These are phyloP conservation scores for Colletotrichum lini DNA, from an alignment of 2,329 filamentous ascomycete genomes.

Conservation along the genomic window DNA sequence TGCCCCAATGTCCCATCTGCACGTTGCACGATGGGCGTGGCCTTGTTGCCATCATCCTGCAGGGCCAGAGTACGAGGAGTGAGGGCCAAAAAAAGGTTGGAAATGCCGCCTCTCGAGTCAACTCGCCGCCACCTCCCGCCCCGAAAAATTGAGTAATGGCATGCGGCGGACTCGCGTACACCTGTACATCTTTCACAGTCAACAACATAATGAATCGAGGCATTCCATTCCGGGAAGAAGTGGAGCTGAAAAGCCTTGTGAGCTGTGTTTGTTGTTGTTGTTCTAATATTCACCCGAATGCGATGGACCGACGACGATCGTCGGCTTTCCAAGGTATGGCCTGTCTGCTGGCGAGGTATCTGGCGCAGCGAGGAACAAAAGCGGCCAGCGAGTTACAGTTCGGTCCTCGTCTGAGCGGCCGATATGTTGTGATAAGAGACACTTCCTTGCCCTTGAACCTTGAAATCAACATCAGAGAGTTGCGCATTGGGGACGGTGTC, in stretches of 20 bases:
- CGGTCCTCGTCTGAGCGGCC: slow-evolving; percentile 7
- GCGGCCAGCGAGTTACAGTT: neutral
- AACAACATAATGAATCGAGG: neutral
- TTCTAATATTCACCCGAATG: neutral
- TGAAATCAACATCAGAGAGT: slow-evolving; percentile 39
- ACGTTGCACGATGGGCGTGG: slow-evolving; percentile 29
- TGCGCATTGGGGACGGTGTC: slow-evolving; percentile 29
- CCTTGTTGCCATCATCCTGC: slow-evolving; percentile 34
- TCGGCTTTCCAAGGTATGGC: neutral
- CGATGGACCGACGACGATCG: neutral
- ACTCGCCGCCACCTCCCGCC: slow-evolving; percentile 18
- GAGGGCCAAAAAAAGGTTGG: slow-evolving; percentile 19
- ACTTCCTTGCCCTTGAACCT: slow-evolving; percentile 22
- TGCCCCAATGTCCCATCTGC: slow-evolving; percentile 18
- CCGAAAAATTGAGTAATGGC: slow-evolving; percentile 9
- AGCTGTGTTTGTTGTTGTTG: slow-evolving; percentile 19
- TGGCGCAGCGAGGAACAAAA: neutral
- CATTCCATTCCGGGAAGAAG: slow-evolving; percentile 5
- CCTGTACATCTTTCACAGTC: neutral
- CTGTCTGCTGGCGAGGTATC: neutral
- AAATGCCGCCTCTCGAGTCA: slow-evolving; percentile 12
- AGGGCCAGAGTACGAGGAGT: slow-evolving; percentile 24
- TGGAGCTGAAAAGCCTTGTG: neutral
- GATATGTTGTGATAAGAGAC: slow-evolving; percentile 21
- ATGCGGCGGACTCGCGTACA: slow-evolving; percentile 1